Conservation (phyloP, 2,329 filamentous ascomycete genomes). For the Penicillium palitans region DNA sequence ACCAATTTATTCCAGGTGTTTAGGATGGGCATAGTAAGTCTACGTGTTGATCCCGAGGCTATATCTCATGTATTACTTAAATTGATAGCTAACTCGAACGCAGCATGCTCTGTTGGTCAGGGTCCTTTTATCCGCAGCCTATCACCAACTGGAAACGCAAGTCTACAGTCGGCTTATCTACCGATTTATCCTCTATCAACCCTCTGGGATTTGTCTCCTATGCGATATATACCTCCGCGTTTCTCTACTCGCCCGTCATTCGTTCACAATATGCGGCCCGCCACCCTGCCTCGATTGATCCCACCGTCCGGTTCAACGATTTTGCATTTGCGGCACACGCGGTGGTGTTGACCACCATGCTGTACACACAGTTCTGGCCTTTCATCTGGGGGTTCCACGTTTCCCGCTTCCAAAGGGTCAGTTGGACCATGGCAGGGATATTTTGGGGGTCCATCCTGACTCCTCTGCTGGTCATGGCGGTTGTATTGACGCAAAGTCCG, state of each 20-base stretch:
- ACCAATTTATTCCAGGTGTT: conserved; percentile 53
- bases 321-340: conserved; percentile 84
- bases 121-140: conserved; percentile 90
- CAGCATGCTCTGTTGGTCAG: conserved; percentile 71
- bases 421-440: conserved; percentile 66
- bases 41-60: neutral
- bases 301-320: conserved; percentile 88
- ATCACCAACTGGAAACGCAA: conserved; percentile 74
- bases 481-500: conserved; percentile 47
- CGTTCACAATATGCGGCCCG: conserved; percentile 80
- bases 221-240: conserved; percentile 68
- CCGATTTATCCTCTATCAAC: conserved; percentile 79
- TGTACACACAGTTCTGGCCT: conserved; percentile 75
- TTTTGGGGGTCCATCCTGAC: conserved; percentile 64
- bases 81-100: neutral
- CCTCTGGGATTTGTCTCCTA: conserved; percentile 67
- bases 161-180: conserved; percentile 78
- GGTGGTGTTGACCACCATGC: conserved; percentile 67
- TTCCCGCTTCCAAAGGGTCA: conserved; percentile 54
- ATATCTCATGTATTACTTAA: neutral
- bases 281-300: conserved; percentile 69
- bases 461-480: conserved; percentile 35
- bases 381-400: conserved; percentile 73
- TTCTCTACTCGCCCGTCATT: conserved; percentile 77
- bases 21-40: conserved; percentile 71